A percentile compares a stretch with the other conserved stretches of the same genome.
phyloP scores from a whole-genome alignment of 1,284 basidiomycete genomes.

The Melampsora americana region DNA sequence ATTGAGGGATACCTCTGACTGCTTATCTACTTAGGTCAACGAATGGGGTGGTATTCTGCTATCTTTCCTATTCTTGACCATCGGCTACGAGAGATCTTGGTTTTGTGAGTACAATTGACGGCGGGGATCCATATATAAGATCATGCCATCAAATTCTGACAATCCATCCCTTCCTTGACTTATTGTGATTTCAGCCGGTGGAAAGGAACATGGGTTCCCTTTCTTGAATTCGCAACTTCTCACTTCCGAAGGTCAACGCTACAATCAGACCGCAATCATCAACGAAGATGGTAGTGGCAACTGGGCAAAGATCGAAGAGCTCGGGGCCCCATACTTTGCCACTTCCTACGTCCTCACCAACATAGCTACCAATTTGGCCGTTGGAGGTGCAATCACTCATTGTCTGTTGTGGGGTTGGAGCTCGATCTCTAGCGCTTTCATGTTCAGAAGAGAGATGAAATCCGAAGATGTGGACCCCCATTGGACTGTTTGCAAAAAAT shows the following conservation, averaged over 20 bases:
- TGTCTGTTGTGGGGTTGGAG: conserved; percentile 36
- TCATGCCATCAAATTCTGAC: background rate
- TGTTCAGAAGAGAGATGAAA: background rate
- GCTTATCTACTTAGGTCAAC: conserved; percentile 21
- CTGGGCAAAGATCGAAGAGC: conserved; percentile 27
- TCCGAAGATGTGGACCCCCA: conserved; percentile 34
- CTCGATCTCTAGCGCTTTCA: conserved; percentile 17
- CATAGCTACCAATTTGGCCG: conserved; percentile 39
- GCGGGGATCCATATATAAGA: background rate
- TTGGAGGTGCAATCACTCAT: conserved; percentile 41
- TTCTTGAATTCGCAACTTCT: conserved; percentile 31
- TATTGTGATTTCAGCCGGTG: conserved; percentile 15
- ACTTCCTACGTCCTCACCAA: conserved; percentile 25
- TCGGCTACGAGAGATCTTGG: conserved; percentile 38
- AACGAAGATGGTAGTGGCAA: conserved; percentile 37
- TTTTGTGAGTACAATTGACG: conserved; percentile 21
- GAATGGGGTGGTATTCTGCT: conserved; percentile 42
- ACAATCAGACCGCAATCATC: conserved; percentile 30
- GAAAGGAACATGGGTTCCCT: conserved; percentile 30
- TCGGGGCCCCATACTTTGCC: conserved; percentile 34
- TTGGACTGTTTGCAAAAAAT: conserved; percentile 34
- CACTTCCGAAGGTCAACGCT: conserved; percentile 20
- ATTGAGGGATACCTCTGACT: background rate
- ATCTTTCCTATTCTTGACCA: conserved; percentile 24
- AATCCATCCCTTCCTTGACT: background rate